Base-by-base conservation (phyloP, 305 asterid species). In the Solanum chacoense region DNA sequence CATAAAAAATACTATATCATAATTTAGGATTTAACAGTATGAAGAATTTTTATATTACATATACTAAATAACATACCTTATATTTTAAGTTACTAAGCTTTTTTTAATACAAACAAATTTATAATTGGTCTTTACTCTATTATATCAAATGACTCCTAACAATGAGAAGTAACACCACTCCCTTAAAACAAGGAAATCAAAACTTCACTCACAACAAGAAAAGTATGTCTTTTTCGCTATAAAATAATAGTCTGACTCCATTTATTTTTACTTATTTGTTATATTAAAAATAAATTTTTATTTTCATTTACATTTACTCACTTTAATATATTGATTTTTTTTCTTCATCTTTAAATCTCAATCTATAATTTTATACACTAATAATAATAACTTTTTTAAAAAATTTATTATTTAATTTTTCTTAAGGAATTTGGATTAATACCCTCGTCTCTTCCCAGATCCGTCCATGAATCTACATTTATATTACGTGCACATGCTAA, bases 401-500 rank as follows among this genome's bases (percentile, higher is more conserved):
- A 20, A 11, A 11, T 4, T 40, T 5, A 69, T 26, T 5, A 26
- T 50, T 50, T 50, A 69, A 69, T 22, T 2, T 22, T 65, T 65
- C 5, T 2, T 2, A 65, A 65, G 2, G 0, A n/a, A 1, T n/a
- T n/a, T 4, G 1, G 0, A 24, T 2, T 1, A 65, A 65, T 65
- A 24, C 3, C 3, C 29, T 65, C 3, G 13, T 1, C 29, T 24
- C 7, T 5, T n/a, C 14, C 14, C 2, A 65, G 1, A 67, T 67
- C 29, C 2, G 16, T 2, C 32, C 18, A 12, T 5, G 2, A 26
- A 67, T 79, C 32, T 78, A 78, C 59, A n/a, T 12, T n/a, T 77
- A 9, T 22, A 42, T 42, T 24, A 14, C 8, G 35, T 40, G n/a
- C n/a, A 13, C 26, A 40, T 10, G 35, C 40, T 40, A 28, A 79